Evolutionary conservation across 2,329 filamentous ascomycete genomes (phyloP).

Genomic region (Falciphora oryzae): DNA sequence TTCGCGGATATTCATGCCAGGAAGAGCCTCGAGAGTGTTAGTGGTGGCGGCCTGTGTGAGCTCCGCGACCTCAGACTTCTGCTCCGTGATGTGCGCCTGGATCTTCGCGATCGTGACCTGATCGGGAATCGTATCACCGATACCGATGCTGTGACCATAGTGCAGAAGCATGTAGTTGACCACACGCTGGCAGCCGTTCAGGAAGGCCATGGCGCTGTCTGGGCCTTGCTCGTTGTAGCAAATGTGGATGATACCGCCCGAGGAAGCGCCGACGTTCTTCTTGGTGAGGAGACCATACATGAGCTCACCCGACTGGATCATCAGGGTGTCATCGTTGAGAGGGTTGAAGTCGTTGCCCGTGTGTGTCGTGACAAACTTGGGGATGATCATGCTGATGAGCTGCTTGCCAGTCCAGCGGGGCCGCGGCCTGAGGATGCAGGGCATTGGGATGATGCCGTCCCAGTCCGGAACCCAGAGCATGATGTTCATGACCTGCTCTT

Average conservation of each 20-base stretch:
- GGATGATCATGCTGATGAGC: slow-evolving; percentile 89
- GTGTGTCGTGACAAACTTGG: slow-evolving; percentile 75
- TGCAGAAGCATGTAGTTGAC: slow-evolving; percentile 97
- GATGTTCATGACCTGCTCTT: slow-evolving; percentile 91
- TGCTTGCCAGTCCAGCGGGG: slow-evolving; percentile 98
- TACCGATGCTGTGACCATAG: slow-evolving; percentile 95
- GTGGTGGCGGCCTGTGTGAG: slow-evolving; percentile 75
- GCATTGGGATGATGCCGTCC: slow-evolving; percentile 90
- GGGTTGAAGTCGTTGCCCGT: slow-evolving; percentile 59
- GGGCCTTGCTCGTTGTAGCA: slow-evolving; percentile 93
- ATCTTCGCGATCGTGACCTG: slow-evolving; percentile 77
- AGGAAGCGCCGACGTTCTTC: slow-evolving; percentile 86
- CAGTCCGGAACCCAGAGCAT: slow-evolving; percentile 97
- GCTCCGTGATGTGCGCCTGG: slow-evolving; percentile 69
- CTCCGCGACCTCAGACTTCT: slow-evolving; percentile 74
- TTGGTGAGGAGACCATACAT: slow-evolving; percentile 89
- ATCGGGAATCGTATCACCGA: slow-evolving; percentile 96
- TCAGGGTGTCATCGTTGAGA: slow-evolving; percentile 67
- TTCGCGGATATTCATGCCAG: slow-evolving; percentile 97
- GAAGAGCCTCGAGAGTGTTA: slow-evolving; percentile 84
- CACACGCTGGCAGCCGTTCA: slow-evolving; percentile 91
- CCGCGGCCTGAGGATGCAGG: slow-evolving; percentile 87
- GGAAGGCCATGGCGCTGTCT: slow-evolving; percentile 83
- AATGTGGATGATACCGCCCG: slow-evolving; percentile 89
- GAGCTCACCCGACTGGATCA: slow-evolving; percentile 82